These are phyloP conservation scores for Irpex sp. DNA, from an alignment of 1,284 basidiomycete species.

Conservation along the genomic window DNA sequence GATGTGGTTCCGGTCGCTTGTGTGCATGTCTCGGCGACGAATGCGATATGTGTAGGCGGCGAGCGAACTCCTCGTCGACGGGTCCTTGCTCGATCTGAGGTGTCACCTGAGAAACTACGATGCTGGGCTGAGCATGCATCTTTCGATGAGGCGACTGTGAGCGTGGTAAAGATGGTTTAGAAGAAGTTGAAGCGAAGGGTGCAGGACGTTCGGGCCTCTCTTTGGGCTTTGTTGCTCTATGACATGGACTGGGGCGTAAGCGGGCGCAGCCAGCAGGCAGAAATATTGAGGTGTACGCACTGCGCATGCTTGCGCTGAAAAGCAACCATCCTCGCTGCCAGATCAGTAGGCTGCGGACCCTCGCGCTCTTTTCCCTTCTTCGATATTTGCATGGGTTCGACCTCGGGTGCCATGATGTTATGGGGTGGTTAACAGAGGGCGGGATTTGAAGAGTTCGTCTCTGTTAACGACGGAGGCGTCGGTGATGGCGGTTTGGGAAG, in stretches of 20 bases:
- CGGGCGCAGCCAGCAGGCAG: neutral
- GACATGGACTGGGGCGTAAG: neutral
- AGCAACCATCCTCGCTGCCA: constrained; percentile 64
- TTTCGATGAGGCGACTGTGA: constrained; percentile 25
- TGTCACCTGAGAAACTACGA: constrained; percentile 32
- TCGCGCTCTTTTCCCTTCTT: constrained; percentile 37
- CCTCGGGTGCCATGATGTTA: constrained; percentile 22
- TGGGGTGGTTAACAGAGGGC: neutral
- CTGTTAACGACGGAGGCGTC: constrained; percentile 6
- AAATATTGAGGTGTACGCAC: constrained; percentile 35
- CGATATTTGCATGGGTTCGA: constrained; percentile 13
- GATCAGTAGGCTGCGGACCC: constrained; percentile 44
- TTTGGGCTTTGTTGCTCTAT: constrained; percentile 42
- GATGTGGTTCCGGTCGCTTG: constrained; percentile 8
- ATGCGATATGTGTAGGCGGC: constrained; percentile 60
- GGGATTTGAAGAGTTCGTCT: neutral
- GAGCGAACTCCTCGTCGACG: constrained; percentile 58
- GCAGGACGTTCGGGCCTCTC: constrained; percentile 45
- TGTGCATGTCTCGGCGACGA: constrained; percentile 34
- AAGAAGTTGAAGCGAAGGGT: constrained; percentile 26
- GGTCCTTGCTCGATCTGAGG: constrained; percentile 48
- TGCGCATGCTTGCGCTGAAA: constrained; percentile 60
- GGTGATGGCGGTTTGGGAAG: constrained; percentile 13
- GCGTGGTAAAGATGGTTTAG: constrained; percentile 25
- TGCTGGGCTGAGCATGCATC: constrained; percentile 29